phyloP scores from a whole-genome alignment of 805 yeast species.

The Yarrowia divulgata region DNA sequence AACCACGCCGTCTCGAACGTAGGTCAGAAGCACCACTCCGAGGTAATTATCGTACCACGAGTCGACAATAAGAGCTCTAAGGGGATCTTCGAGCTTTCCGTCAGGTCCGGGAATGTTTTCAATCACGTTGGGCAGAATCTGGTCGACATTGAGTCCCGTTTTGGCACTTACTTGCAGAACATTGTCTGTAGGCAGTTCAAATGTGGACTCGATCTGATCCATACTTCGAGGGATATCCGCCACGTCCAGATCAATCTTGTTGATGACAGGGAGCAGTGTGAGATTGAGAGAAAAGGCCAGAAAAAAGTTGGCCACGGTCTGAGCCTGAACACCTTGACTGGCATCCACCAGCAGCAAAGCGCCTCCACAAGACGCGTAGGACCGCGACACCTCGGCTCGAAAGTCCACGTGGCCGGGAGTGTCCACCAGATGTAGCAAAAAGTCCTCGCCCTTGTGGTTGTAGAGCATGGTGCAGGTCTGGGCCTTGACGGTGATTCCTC shows the following conservation, averaged over 20 bases:
- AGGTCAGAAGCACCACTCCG: conserved; percentile 86
- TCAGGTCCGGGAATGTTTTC: conserved; percentile 81
- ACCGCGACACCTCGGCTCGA: conserved; percentile 88
- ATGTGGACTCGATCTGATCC: conserved; percentile 83
- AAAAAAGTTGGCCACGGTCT: conserved; percentile 96
- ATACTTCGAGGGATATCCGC: conserved; percentile 83
- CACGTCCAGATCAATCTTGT: conserved; percentile 87
- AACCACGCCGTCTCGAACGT: conserved; percentile 82
- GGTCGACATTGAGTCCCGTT: conserved; percentile 80
- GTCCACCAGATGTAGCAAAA: conserved; percentile 87
- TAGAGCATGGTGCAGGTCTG: conserved; percentile 96
- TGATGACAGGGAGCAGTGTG: conserved; percentile 84
- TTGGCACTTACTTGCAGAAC: conserved; percentile 90
- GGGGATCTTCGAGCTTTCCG: conserved; percentile 61
- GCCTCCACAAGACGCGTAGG: conserved; percentile 96
- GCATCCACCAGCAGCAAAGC: conserved; percentile 92
- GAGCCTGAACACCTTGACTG: conserved; percentile 95
- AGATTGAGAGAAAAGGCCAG: conserved; percentile 86
- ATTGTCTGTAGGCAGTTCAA: conserved; percentile 77
- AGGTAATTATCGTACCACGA: conserved; percentile 96
- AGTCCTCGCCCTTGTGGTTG: conserved; percentile 70
- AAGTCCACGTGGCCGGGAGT: conserved; percentile 99
- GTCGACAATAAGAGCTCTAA: conserved; percentile 85
- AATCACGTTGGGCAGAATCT: conserved; percentile 80
- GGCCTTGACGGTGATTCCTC: conserved; percentile 97